These are phyloP conservation scores for Mesembryanthemum crystallinum DNA, from an alignment of 148 eudicot genomes.

Conservation along the genomic window DNA sequence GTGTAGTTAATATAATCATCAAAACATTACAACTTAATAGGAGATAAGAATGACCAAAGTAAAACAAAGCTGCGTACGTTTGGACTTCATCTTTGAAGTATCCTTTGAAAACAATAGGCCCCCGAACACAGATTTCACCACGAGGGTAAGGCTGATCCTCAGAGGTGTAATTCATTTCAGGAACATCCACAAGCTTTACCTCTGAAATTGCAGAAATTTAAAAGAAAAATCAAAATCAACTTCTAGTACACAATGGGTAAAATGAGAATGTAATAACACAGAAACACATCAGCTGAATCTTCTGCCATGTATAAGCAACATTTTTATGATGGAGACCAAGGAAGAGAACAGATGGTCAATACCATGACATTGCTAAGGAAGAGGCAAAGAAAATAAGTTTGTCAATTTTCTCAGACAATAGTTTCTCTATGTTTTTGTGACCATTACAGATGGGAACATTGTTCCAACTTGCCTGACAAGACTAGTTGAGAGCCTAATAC, in stretches of 20 bases:
- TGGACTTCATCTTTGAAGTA: slow-evolving; percentile 92
- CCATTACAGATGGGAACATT: too few relatives aligned
- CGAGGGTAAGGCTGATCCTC: slow-evolving; percentile 95
- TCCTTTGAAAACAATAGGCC: slow-evolving; percentile 80
- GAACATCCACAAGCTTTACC: slow-evolving; percentile 92
- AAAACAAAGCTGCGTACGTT: slow-evolving; percentile 45
- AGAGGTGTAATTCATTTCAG: slow-evolving; percentile 92
- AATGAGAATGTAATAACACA: not conserved
- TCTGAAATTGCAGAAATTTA: slow-evolving; percentile 48
- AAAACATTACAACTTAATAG: not conserved
- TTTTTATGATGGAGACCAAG: not conserved
- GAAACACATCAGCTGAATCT: not conserved
- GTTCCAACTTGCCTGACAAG: too few relatives aligned
- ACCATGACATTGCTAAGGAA: not conserved
- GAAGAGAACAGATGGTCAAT: not conserved
- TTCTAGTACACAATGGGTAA: not conserved
- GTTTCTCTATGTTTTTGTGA: too few relatives aligned
- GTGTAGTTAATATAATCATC: slow-evolving; percentile 26
- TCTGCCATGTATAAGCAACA: not conserved
- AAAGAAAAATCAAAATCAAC: not conserved
- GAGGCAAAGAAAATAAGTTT: too few relatives aligned
- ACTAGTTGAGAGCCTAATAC: too few relatives aligned
- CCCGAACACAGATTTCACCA: slow-evolving; percentile 96
- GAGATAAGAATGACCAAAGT: not conserved
- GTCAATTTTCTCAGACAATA: too few relatives aligned